Conservation (phyloP, 169 alveolate genomes). For the Haemoproteus tartakovskyi region DNA sequence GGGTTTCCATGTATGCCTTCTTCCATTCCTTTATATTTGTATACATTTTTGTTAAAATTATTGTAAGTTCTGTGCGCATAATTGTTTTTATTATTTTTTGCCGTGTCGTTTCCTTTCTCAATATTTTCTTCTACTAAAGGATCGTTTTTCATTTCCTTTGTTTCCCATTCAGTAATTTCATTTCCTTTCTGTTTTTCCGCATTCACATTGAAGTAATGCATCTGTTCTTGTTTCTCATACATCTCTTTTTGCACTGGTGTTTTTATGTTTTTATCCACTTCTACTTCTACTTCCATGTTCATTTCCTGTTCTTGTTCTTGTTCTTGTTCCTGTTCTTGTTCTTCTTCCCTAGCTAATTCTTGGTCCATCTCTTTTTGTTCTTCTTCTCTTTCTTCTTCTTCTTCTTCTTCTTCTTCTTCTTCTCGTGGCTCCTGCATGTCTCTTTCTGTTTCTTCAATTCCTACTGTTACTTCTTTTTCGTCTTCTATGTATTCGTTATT, state of each 20-base stretch:
- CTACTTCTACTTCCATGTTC: not conserved
- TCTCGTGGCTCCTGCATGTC: too few species aligned
- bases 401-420: not conserved
- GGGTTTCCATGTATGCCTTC: not conserved
- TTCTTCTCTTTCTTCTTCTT: not conserved
- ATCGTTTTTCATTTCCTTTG: too few species aligned
- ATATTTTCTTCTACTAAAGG: too few species aligned
- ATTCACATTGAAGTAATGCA: too few species aligned
- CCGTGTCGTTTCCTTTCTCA: not conserved
- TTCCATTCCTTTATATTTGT: not conserved
- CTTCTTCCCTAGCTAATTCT: not conserved
- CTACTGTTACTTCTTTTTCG: too few species aligned
- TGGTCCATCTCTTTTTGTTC: not conserved
- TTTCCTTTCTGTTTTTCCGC: too few species aligned
- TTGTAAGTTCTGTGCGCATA: not conserved
- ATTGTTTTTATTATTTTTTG: conserved; percentile 3
- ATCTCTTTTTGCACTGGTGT: too few species aligned
- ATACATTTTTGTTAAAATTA: not conserved
- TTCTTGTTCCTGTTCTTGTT: not conserved
- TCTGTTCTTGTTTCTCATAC: too few species aligned
- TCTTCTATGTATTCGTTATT: too few species aligned
- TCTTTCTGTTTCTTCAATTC: too few species aligned
- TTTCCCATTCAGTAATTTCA: too few species aligned
- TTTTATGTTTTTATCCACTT: too few species aligned
- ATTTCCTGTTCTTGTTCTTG: not conserved